phyloP scores from a whole-genome alignment of 2,329 filamentous ascomycete species.

The Monosporascus ibericus region DNA sequence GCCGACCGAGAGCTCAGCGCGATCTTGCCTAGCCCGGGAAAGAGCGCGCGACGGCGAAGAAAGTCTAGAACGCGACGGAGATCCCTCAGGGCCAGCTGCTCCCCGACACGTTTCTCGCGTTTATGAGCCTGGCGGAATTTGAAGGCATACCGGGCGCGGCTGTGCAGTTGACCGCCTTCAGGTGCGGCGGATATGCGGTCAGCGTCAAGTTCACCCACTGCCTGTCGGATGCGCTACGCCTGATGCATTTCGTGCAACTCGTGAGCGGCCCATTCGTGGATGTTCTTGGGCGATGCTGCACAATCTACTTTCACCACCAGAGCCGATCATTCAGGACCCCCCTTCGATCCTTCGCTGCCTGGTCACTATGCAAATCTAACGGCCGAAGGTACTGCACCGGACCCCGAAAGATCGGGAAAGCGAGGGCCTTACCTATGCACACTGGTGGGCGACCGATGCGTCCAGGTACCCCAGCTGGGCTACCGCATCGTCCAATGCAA shows the following conservation, averaged over 20 bases:
- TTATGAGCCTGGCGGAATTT: slow-evolving; percentile 22
- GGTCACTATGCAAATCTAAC: slow-evolving; percentile 27
- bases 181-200: slow-evolving; percentile 34
- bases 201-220: slow-evolving; percentile 36
- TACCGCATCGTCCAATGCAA: slow-evolving; percentile 17
- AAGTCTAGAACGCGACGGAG: slow-evolving; percentile 28
- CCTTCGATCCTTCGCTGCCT: slow-evolving; percentile 35
- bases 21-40: slow-evolving; percentile 23
- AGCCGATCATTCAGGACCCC: slow-evolving; percentile 8
- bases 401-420: slow-evolving; percentile 21
- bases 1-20: slow-evolving; percentile 20
- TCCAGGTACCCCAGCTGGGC: slow-evolving; percentile 24
- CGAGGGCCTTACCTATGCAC: slow-evolving; percentile 35
- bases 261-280: slow-evolving; percentile 30
- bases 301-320: not conserved
- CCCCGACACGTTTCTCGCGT: slow-evolving; percentile 26
- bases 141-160: slow-evolving; percentile 25
- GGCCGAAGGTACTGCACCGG: slow-evolving; percentile 14
- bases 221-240: slow-evolving; percentile 36
- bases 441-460: slow-evolving; percentile 36
- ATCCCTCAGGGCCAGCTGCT: slow-evolving; percentile 30
- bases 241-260: slow-evolving; percentile 37
- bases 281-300: slow-evolving; percentile 1
- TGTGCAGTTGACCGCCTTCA: slow-evolving; percentile 33
- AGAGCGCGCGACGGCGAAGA: slow-evolving; percentile 14